Base-by-base conservation (phyloP, 768 basidiomycete species). In the Lactarius akahatsu region DNA sequence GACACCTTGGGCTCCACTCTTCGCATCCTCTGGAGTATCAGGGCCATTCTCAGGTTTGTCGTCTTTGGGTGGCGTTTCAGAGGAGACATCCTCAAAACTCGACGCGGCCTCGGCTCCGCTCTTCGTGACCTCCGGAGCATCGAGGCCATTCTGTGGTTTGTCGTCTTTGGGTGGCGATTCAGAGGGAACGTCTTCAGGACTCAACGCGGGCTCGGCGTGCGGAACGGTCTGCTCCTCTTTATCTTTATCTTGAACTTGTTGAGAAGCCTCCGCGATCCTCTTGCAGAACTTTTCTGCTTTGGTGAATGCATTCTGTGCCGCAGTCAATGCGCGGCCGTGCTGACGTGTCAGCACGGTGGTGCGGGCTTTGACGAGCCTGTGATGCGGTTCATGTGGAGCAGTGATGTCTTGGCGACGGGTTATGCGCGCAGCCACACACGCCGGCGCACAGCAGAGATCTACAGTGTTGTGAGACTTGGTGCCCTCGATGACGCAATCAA, bases 331-430 rank as follows among this genome's bases (percentile, higher is more conserved):
- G 11, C 47, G 47, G 34, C 66, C 61, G 23, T 43, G 4, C 9
- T 52, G 57, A 34, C 38, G 56, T 10, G 4, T 36, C 36, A 38
- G 69, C 63, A 62, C 20, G 70, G 38, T 62, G 9, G 71, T 70
- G 28, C 72, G 71, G 8, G 73, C 64, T 56, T 77, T 77, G 63
- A 77, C 63, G 4, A 77, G 64, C 57, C 72, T 73, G 65, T 78
- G 77, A 15, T 60, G 65, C n/a, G 76, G 71, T 16, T 72, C 69
- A 62, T 78, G 77, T 2, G 70, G 62, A 4, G 58, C 68, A 16
- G 69, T 47, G 45, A 74, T 62, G 67, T 71, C 68, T 18, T 59
- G 28, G 32, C 72, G 41, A 10, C 41, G 56, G 32, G 61, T 66
- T 34, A 75, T 41, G 13, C 65, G 61, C 6, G 64, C 55, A 6